phyloP scores from a whole-genome alignment of 352 stramenopile genomes.

The Phytophthora pini region DNA sequence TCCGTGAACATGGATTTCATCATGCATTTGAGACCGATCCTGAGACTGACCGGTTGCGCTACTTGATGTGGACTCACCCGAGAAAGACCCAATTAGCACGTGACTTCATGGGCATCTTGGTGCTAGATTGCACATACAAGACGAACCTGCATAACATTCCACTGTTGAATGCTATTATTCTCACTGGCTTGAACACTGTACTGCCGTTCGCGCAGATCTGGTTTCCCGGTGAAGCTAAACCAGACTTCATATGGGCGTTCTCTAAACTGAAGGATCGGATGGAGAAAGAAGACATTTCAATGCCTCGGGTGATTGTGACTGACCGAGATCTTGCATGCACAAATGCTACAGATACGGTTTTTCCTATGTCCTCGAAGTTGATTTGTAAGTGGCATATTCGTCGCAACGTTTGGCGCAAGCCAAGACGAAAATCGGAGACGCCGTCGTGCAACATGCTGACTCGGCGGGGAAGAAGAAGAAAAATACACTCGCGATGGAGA shows the following conservation, averaged over 20 bases:
- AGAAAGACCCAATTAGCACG: neutral
- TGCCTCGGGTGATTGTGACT: neutral
- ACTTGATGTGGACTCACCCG: conserved; percentile 16
- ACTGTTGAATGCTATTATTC: neutral
- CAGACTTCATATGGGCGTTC: conserved; percentile 1
- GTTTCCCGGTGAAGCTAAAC: neutral
- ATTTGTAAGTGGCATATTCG: conserved; percentile 2
- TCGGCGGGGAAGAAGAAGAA: no score
- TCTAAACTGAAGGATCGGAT: neutral
- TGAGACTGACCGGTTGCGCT: neutral
- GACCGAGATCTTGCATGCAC: conserved; percentile 3
- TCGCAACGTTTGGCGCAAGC: neutral
- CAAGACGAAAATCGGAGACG: no score
- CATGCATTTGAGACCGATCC: conserved; percentile 2
- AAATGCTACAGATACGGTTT: neutral
- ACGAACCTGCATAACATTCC: neutral
- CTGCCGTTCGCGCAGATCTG: neutral
- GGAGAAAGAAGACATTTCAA: neutral
- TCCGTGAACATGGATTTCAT: neutral
- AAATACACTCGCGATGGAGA: no score
- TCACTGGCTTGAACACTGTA: neutral
- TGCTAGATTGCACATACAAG: conserved; percentile 16
- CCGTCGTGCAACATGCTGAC: no score
- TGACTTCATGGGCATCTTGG: conserved; percentile 1
- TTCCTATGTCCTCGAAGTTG: neutral